These are phyloP conservation scores for Exophiala spinifera DNA, from an alignment of 2,329 filamentous ascomycete species.

Conservation along the genomic window DNA sequence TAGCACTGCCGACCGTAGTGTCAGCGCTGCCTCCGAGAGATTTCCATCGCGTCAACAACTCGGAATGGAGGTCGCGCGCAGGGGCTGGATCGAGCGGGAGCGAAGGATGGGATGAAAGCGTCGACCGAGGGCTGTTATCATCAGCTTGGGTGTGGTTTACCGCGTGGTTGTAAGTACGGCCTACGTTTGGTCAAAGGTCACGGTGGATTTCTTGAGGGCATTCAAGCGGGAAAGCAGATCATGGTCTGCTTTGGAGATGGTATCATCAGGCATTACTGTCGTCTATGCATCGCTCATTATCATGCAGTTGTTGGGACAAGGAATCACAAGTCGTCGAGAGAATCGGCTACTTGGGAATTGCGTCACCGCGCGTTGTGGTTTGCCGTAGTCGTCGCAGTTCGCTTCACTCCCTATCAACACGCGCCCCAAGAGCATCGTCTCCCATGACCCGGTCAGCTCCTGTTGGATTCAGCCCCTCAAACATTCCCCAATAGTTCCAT, in stretches of 20 bases:
- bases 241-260: constrained; percentile 26
- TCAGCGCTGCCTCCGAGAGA: constrained; percentile 18
- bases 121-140: constrained; percentile 9
- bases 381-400: constrained; percentile 6
- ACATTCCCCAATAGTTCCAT: constrained; percentile 42
- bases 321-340: not conserved
- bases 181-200: constrained; percentile 34
- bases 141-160: constrained; percentile 10
- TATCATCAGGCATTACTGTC: constrained; percentile 21
- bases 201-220: constrained; percentile 35
- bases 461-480: constrained; percentile 15
- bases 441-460: not conserved
- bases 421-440: not conserved
- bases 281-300: constrained; percentile 11
- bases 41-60: constrained; percentile 27
- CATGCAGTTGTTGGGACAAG: not conserved
- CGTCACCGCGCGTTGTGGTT: not conserved
- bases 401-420: not conserved
- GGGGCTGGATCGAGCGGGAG: constrained; percentile 23
- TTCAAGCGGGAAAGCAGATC: constrained; percentile 35
- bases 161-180: not conserved
- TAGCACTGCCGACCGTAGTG: not conserved
- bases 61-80: constrained; percentile 24
- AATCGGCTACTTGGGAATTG: constrained; percentile 1
- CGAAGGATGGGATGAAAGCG: constrained; percentile 1